Percentiles rank a stretch among this genome's conserved stretches.
These are phyloP conservation scores for Solanum sejunctum DNA, from an alignment of 257 asterid species.

Conservation along the genomic window DNA sequence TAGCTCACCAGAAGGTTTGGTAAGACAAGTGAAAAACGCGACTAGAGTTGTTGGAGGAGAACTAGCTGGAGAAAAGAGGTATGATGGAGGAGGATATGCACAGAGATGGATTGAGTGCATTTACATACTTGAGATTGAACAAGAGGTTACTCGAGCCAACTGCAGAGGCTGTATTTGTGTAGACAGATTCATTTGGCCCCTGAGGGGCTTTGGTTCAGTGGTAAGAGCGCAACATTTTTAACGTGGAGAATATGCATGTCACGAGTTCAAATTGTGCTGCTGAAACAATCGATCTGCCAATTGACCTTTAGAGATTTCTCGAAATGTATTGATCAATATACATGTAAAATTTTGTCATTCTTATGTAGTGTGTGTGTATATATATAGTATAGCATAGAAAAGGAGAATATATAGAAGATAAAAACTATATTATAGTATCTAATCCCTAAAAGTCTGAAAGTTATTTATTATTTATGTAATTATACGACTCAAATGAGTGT, in stretches of 20 bases:
- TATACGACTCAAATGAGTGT: not conserved
- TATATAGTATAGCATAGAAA: not conserved
- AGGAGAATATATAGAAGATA: not conserved
- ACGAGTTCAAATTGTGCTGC: not conserved
- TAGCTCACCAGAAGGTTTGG: constrained; percentile 80
- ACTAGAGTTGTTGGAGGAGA: constrained; percentile 39
- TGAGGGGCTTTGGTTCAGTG: not conserved
- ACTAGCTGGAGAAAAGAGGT: constrained; percentile 93
- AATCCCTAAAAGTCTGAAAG: not conserved
- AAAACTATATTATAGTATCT: not conserved
- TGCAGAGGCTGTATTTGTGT: constrained; percentile 49
- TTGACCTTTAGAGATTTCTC: not conserved
- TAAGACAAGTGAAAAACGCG: constrained; percentile 69
- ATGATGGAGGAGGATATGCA: constrained; percentile 57
- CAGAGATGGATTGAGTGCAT: constrained; percentile 64
- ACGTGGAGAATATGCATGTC: not conserved
- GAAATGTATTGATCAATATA: not conserved
- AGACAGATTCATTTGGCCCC: not conserved
- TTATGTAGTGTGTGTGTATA: not conserved
- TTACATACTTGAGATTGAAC: constrained; percentile 77
- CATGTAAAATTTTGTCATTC: not conserved
- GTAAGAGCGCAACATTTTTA: not conserved
- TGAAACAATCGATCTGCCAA: not conserved
- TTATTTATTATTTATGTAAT: not conserved
- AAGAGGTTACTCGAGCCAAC: constrained; percentile 57